phyloP scores from a whole-genome alignment of 2,329 filamentous ascomycete genomes.

The Ceratocystis destructans region DNA sequence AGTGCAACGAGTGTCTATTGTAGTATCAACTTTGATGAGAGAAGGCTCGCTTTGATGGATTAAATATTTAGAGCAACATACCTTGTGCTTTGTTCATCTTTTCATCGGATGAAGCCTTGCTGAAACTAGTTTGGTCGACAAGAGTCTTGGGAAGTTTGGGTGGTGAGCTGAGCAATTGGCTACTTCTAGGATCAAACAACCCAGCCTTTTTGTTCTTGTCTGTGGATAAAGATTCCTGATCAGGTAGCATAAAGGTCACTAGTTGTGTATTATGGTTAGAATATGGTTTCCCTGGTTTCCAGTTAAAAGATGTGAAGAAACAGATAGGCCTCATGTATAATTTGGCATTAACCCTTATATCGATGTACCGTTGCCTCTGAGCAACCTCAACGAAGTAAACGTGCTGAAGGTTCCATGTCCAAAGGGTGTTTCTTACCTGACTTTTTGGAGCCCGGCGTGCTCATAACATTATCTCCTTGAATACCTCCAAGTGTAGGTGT shows the following conservation, averaged over 20 bases:
- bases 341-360: too few relatives aligned
- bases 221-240: neutral
- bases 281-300: neutral
- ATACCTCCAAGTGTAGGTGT: neutral
- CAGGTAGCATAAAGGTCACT: neutral
- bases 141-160: constrained; percentile 5
- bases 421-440: neutral
- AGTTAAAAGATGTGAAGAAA: neutral
- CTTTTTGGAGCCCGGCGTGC: neutral
- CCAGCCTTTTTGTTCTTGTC: constrained; percentile 15
- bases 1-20: neutral
- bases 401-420: too few relatives aligned
- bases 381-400: neutral
- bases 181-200: neutral
- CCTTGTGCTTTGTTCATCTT: neutral
- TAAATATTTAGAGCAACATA: neutral
- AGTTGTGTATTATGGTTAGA: neutral
- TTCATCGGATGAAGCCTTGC: neutral
- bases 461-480: neutral
- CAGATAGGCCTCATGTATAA: neutral
- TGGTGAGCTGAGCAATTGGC: neutral
- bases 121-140: constrained; percentile 12
- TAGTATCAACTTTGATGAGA: neutral
- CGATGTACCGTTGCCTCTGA: too few relatives aligned
- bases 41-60: neutral